A percentile compares a stretch with the other conserved stretches of the same genome.
These are phyloP conservation scores for Heimioporus sp. DNA, from an alignment of 768 basidiomycete genomes.

Conservation along the genomic window DNA sequence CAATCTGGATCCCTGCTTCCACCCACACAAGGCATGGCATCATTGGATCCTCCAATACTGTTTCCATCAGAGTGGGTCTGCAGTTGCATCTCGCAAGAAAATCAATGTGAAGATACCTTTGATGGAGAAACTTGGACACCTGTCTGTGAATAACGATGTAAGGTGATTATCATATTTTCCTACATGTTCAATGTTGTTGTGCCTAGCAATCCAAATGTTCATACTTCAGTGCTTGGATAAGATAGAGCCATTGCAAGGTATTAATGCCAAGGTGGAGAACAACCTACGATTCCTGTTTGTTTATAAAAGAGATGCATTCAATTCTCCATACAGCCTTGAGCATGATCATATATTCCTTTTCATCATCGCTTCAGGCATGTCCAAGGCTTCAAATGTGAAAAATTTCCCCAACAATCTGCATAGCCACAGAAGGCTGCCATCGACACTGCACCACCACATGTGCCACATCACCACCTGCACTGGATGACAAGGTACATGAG, in stretches of 20 bases:
- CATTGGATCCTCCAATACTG: too few relatives aligned
- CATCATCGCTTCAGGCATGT: slow-evolving; percentile 64
- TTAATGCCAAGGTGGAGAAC: slow-evolving; percentile 52
- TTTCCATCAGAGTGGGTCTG: slow-evolving; percentile 9
- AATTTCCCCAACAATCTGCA: background rate
- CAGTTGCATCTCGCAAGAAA: slow-evolving; percentile 55
- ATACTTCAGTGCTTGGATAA: slow-evolving; percentile 40
- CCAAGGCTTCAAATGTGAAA: too few relatives aligned
- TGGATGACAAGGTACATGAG: slow-evolving; percentile 8
- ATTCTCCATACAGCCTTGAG: slow-evolving; percentile 66
- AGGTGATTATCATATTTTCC: background rate
- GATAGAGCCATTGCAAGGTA: slow-evolving; percentile 63
- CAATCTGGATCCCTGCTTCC: too few relatives aligned
- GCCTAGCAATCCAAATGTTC: slow-evolving; percentile 26
- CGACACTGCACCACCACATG: slow-evolving; percentile 43
- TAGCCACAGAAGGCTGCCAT: slow-evolving; percentile 62
- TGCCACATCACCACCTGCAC: background rate
- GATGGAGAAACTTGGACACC: slow-evolving; percentile 32
- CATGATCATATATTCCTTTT: slow-evolving; percentile 71
- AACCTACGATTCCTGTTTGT: slow-evolving; percentile 64
- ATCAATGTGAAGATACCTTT: slow-evolving; percentile 55
- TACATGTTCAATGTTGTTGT: background rate
- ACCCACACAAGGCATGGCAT: background rate
- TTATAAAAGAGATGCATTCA: slow-evolving; percentile 70
- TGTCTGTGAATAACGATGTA: slow-evolving; percentile 50